phyloP scores from a whole-genome alignment of 208 protist genomes.

The Trypanosoma conorhini region DNA sequence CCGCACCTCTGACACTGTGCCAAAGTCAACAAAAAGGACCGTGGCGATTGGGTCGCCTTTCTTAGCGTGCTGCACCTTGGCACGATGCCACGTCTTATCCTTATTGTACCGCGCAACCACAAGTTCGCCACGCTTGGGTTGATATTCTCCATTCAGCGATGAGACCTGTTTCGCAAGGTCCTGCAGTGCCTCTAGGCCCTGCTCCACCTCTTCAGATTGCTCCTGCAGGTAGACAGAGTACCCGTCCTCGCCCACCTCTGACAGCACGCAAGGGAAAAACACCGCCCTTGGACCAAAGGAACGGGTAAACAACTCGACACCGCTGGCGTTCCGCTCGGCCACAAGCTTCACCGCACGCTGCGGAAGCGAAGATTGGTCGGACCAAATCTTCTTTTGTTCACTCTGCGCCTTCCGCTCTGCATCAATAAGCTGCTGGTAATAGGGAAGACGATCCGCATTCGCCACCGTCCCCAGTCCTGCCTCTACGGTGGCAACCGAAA shows the following conservation, averaged over 20 bases:
- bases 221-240: constrained; percentile 76
- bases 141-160: constrained; percentile 22
- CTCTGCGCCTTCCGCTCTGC: constrained; percentile 61
- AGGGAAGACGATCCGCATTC: constrained; percentile 75
- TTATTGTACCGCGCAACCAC: constrained; percentile 72
- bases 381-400: constrained; percentile 68
- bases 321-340: constrained; percentile 45
- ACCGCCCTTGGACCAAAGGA: constrained; percentile 48
- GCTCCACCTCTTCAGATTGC: constrained; percentile 42
- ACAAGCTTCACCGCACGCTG: constrained; percentile 71
- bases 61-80: constrained; percentile 49
- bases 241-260: constrained; percentile 74
- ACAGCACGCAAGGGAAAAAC: constrained; percentile 50
- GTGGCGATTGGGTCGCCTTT: constrained; percentile 41
- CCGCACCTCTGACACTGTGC: constrained; percentile 62
- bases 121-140: constrained; percentile 67
- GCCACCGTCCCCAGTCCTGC: constrained; percentile 78
- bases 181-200: constrained; percentile 50
- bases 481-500: constrained; percentile 64
- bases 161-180: constrained; percentile 54
- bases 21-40: constrained; percentile 90
- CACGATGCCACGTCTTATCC: constrained; percentile 86
- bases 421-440: constrained; percentile 68
- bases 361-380: constrained; percentile 42
- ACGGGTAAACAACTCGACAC: constrained; percentile 33